These are phyloP conservation scores for Collybia nuda DNA, from an alignment of 768 basidiomycete species.

Conservation along the genomic window DNA sequence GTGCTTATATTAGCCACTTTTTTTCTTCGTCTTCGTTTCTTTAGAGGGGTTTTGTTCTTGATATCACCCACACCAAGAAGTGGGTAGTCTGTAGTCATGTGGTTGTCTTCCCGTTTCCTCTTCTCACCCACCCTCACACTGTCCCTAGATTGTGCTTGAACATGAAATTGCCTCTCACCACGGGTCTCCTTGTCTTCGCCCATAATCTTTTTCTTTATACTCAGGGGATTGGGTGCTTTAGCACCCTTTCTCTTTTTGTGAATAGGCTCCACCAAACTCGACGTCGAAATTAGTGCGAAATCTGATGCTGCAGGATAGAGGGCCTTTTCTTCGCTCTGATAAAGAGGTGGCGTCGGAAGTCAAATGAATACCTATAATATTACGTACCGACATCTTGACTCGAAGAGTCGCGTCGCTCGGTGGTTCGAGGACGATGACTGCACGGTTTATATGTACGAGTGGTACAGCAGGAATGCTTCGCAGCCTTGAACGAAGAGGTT, in stretches of 20 bases:
- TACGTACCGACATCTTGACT: conserved; percentile 60
- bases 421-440: conserved; percentile 92
- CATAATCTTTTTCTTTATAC: conserved; percentile 82
- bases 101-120: conserved; percentile 13
- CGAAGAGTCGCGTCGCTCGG: conserved; percentile 76
- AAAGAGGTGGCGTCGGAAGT: conserved; percentile 1
- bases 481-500: conserved; percentile 65
- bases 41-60: background rate
- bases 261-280: conserved; percentile 33
- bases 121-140: conserved; percentile 38
- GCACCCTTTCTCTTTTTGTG: conserved; percentile 65
- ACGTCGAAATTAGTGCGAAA: conserved; percentile 36
- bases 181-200: conserved; percentile 3
- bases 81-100: too few relatives aligned
- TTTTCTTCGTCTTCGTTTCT: conserved; percentile 27
- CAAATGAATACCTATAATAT: background rate
- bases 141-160: conserved; percentile 33
- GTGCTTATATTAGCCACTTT: too few relatives aligned
- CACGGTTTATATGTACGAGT: conserved; percentile 86
- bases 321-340: conserved; percentile 63
- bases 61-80: too few relatives aligned
- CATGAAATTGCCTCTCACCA: background rate
- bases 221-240: conserved; percentile 91
- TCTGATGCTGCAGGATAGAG: conserved; percentile 55
- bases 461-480: conserved; percentile 83